Base-by-base conservation (phyloP, 129 eudicot species). In the Lactuca saligna region DNA sequence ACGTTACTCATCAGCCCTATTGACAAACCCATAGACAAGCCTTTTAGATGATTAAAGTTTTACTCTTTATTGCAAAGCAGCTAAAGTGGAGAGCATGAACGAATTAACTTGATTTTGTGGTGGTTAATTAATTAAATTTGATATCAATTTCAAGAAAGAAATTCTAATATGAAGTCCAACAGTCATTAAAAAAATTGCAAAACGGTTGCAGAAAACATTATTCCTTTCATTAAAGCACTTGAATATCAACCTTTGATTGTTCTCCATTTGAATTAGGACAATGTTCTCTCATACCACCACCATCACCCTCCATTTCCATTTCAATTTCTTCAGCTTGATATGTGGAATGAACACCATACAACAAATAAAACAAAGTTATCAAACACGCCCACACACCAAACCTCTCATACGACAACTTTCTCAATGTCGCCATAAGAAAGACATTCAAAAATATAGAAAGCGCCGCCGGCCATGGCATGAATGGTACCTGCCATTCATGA, bases 391-490 rank as follows among this genome's bases (percentile, higher is more conserved):
- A 88, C 63, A 88, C 70, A 33, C 96, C 96, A 79, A 88, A 88
- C 58, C 96, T 85, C 76, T 78, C 68, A 32, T 80, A 85, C 9
- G 96, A 78, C 64, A 83, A 37, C 72, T 55, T 73, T 65, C 62
- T 80, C 37, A 88, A 74, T 12, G 91, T 83, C 11, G 82, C 79
- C 96, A 88, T 85, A 17, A 88, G 80, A 75, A 88, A 88, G 8
- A 88, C 83, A 69, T 88, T 88, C 51, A 88, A 74, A 66, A 83
- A 88, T 41, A 88, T 77, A 6, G 96, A 88, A 9, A 81, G 38
- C 0, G 87, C 83, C 3, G 96, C 91, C 1, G 91, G 89, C 96
- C 96, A 88, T 25, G 96, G 96, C 96, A 88, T 88, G 32, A 83
- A 75, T 3, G 91, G 96, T 16, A 88, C 96, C 33, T 75, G 72